Evolutionary conservation across 441 rosid genomes (phyloP), one percentile per base, ranked within the genome.

Genomic region (Euphorbia corollata): DNA sequence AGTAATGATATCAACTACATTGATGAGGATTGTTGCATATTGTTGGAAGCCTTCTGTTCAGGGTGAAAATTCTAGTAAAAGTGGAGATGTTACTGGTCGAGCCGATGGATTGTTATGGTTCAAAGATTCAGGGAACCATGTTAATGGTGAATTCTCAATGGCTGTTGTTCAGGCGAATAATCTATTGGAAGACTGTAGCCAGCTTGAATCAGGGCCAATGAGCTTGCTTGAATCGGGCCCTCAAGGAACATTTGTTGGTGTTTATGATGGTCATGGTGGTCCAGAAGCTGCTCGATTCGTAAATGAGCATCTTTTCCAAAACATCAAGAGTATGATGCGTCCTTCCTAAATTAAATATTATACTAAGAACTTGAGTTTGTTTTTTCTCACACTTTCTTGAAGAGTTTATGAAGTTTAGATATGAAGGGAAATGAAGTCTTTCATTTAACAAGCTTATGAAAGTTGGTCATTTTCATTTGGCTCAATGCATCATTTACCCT

Each of bases 221-320:
- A 83, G 89, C 75, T 63, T 79, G n/a, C 81, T 73, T 4, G 86
- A 83, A 61, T 84, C 83, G 5, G 96, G 91, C 60, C 99, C 93
- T 10, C 84, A 68, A 48, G 99, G 97, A 70, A 93, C 98, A 47
- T 93, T 93, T 77, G 80, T 93, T 61, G 98, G 98, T 47, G 71
- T 93, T 61, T 93, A 91, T 63, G 99, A 93, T 63, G 99, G 99
- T 20, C 99, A 93, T 67, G 98, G 98, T 12, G 98, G 98, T 7
- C 97, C 98, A 8, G 98, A 93, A 88, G 86, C 98, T 2, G 81
- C 98, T 0, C 88, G 90, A 13, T 91, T 78, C 71, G 76, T 93
- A 76, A 87, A 81, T 68, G 86, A 91, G 68, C 86, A 91, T 73
- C 82, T 93, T 63, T 93, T 93, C 77, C 83, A 79, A 69, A 90